Evolutionary conservation across 805 yeast genomes (phyloP).

Genomic region (Kodamaea fukazawae): DNA sequence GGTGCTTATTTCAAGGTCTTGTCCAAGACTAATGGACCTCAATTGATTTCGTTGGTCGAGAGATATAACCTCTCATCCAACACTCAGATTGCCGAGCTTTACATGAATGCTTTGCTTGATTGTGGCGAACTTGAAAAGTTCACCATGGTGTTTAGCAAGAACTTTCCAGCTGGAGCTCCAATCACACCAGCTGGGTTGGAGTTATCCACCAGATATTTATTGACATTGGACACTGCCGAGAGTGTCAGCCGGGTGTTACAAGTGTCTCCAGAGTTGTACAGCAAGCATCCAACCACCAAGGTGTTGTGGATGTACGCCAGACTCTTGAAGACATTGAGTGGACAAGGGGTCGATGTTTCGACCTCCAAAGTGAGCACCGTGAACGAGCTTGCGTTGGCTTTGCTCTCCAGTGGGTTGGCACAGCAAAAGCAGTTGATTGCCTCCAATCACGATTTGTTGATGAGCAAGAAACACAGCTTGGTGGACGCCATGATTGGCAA

Average conservation of each 20-base stretch:
- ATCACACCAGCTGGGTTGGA: constrained; percentile 14
- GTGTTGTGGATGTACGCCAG: constrained; percentile 19
- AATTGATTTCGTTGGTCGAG: constrained; percentile 11
- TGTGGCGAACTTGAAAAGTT: constrained; percentile 15
- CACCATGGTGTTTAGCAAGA: constrained; percentile 16
- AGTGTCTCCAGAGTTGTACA: too few relatives aligned
- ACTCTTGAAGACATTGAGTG: constrained; percentile 19
- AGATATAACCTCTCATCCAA: constrained; percentile 4
- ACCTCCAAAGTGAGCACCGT: constrained; percentile 1
- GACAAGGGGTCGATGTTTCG: background rate
- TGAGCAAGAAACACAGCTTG: constrained; percentile 9
- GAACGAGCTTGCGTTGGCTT: constrained; percentile 8
- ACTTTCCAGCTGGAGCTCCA: constrained; percentile 15
- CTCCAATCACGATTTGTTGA: constrained; percentile 12
- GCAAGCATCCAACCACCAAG: constrained; percentile 8
- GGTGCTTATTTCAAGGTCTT: constrained; percentile 15
- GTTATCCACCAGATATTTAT: constrained; percentile 24
- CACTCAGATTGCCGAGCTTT: constrained; percentile 2
- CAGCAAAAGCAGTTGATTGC: constrained; percentile 16
- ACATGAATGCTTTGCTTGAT: constrained; percentile 16
- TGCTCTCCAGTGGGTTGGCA: constrained; percentile 12
- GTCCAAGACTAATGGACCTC: constrained; percentile 1
- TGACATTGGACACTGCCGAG: constrained; percentile 15
- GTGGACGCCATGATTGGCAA: constrained; percentile 9
- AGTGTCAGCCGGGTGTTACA: too few relatives aligned